A percentile compares a stretch with the other conserved stretches of the same genome.
phyloP scores from a whole-genome alignment of 495 filamentous ascomycete genomes.

The Penicillium alfredii region DNA sequence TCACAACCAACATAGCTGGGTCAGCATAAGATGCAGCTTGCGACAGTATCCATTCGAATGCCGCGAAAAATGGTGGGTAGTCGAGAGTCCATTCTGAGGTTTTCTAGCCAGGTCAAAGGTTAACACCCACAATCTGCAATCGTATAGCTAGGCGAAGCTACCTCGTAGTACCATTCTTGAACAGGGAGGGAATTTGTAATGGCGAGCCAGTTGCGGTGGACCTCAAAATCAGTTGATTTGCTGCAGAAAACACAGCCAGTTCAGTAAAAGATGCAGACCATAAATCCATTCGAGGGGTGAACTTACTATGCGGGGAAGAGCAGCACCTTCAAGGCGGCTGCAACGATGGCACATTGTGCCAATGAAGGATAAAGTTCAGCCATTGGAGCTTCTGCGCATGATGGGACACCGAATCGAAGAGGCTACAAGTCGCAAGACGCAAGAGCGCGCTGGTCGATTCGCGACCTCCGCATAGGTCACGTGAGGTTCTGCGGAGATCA shows the following conservation, averaged over 20 bases:
- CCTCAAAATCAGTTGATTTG: conserved; percentile 99
- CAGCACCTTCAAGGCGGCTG: conserved; percentile 86
- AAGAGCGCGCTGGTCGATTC: background rate
- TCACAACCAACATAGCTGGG: conserved; percentile 74
- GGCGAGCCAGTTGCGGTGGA: conserved; percentile 96
- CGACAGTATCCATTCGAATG: conserved; percentile 90
- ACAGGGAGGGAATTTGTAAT: conserved; percentile 84
- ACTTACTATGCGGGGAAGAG: conserved; percentile 95
- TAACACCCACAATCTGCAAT: background rate
- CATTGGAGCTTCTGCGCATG: conserved; percentile 50
- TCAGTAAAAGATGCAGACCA: conserved; percentile 1
- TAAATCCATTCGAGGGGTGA: background rate
- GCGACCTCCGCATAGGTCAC: conserved; percentile 14
- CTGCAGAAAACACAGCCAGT: conserved; percentile 36
- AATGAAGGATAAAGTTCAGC: conserved; percentile 77
- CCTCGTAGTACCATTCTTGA: conserved; percentile 91
- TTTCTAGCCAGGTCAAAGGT: conserved; percentile 43
- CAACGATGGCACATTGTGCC: conserved; percentile 78
- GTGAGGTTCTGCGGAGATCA: conserved; percentile 15
- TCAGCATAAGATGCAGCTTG: conserved; percentile 72
- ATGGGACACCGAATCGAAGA: conserved; percentile 7
- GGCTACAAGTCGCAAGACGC: conserved; percentile 2
- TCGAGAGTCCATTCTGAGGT: conserved; percentile 99
- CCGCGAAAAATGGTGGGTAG: conserved; percentile 96
- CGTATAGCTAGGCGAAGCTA: conserved; percentile 22